Conservation (phyloP, 345 rosid genomes). For the Moricandia arvensis region DNA sequence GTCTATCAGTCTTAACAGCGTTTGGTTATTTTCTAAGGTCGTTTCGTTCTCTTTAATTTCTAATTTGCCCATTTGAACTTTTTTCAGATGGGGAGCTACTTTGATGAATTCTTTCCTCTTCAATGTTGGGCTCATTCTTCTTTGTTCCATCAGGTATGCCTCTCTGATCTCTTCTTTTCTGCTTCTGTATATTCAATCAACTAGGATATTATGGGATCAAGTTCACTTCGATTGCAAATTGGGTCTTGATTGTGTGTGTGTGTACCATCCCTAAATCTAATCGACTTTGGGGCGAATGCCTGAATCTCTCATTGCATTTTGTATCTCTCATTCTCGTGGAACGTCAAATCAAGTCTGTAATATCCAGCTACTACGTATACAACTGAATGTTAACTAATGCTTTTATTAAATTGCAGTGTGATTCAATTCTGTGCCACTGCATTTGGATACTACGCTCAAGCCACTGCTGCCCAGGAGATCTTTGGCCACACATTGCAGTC, state of each 20-base stretch:
- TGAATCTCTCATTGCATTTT: not conserved
- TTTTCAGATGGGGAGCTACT: conserved; percentile 97
- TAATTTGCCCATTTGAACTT: conserved; percentile 28
- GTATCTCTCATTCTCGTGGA: not conserved
- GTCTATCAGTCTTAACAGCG: not conserved
- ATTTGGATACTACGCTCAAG: conserved; percentile 97
- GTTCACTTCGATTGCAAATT: too few relatives aligned
- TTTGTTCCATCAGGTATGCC: conserved; percentile 84
- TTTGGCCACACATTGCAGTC: conserved; percentile 98
- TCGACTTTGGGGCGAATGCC: not conserved
- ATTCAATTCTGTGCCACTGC: conserved; percentile 95
- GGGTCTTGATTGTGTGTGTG: not conserved
- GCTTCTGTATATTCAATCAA: not conserved
- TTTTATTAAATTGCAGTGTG: conserved; percentile 60
- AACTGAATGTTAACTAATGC: not conserved
- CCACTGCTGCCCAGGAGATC: conserved; percentile 98
- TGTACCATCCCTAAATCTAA: not conserved
- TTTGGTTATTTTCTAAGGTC: conserved; percentile 16
- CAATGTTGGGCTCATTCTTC: conserved; percentile 93
- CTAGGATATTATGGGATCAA: too few relatives aligned
- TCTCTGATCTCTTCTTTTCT: not conserved
- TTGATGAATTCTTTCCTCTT: conserved; percentile 98
- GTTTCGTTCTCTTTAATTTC: conserved; percentile 22
- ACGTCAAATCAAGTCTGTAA: not conserved
- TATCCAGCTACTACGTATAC: not conserved